Evolutionary conservation across 768 basidiomycete genomes (phyloP), one percentile per base, ranked within the genome.

Genomic region (Brasilioporus rufonigricans): DNA sequence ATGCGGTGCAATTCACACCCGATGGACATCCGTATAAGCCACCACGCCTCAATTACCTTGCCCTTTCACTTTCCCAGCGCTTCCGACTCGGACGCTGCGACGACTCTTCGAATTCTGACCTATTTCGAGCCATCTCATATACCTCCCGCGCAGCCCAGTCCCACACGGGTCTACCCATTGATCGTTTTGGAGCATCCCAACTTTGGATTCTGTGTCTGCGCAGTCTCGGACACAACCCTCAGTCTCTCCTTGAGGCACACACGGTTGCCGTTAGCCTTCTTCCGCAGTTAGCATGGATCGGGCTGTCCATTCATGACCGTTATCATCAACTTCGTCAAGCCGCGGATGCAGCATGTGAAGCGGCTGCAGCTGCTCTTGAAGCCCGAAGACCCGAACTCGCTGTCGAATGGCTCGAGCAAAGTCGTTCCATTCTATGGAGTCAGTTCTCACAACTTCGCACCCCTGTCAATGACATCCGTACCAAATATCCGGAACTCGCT

Each of bases 221-320:
- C 27, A 16, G 16, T 23, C 38, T 36, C 24, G 10, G 7, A 33
- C 7, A 53, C 2, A 27, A 31, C 23, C 8, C n/a, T n/a, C n/a
- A n/a, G n/a, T n/a, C 23, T 8, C 53, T 39, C 4, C 36, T 65
- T 2, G 56, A 63, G 1, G 62, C 60, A 13, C 64, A 57, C 38
- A 6, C 9, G 21, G 44, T 47, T n/a, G 56, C 64, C 5, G 44
- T 65, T 10, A 38, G 51, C 18, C 53, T 65, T 21, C 53, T 65
- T 11, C 62, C 65, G 1, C 35, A 21, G 6, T 18, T 46, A 11
- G 52, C 44, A 6, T 52, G 44, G 52, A 24, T 52, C 1, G 65
- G 56, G 4, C 23, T 58, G 4, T 50, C 63, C 16, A 39, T 65
- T 13, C 24, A 33, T 11, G 49, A 58, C 44, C 65, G 65, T 10